These are phyloP conservation scores for Talaromyces sp. DNA, from an alignment of 2,329 filamentous ascomycete species.

Conservation along the genomic window DNA sequence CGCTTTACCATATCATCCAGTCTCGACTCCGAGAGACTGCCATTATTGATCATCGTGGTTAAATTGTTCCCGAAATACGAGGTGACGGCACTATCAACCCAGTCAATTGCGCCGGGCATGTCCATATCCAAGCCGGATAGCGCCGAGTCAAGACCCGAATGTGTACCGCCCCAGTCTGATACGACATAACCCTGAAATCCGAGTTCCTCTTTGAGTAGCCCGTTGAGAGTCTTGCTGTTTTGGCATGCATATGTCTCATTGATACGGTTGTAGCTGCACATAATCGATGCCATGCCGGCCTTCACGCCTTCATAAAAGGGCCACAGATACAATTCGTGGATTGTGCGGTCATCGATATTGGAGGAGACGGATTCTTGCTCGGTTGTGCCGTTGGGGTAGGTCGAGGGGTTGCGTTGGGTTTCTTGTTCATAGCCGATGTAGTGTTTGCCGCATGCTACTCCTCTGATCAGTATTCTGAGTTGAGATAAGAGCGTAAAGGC, in stretches of 20 bases:
- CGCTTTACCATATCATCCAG: slow-evolving; percentile 48
- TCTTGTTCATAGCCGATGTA: slow-evolving; percentile 68
- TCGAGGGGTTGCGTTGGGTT: slow-evolving; percentile 56
- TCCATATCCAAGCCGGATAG: slow-evolving; percentile 45
- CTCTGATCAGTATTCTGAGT: slow-evolving; percentile 43
- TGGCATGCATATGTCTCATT: slow-evolving; percentile 51
- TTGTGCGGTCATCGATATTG: slow-evolving; percentile 61
- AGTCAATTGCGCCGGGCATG: slow-evolving; percentile 23
- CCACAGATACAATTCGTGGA: slow-evolving; percentile 63
- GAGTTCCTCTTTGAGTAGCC: slow-evolving; percentile 50
- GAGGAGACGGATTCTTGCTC: slow-evolving; percentile 49
- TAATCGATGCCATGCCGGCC: slow-evolving; percentile 55
- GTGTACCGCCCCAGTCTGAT: slow-evolving; percentile 46
- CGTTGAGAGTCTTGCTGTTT: slow-evolving; percentile 46
- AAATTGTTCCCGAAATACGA: slow-evolving; percentile 38
- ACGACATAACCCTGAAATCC: slow-evolving; percentile 51
- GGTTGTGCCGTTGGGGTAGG: slow-evolving; percentile 36
- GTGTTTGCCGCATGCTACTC: slow-evolving; percentile 45
- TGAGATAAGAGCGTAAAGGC: slow-evolving; percentile 21
- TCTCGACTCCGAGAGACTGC: slow-evolving; percentile 38
- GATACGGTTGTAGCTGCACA: slow-evolving; percentile 53
- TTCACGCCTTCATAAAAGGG: slow-evolving; percentile 59
- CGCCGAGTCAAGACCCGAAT: slow-evolving; percentile 33
- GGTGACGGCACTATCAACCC: slow-evolving; percentile 2
- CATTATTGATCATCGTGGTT: slow-evolving; percentile 37